Conservation (phyloP, 768 basidiomycete genomes). For the Suillus placidus region DNA sequence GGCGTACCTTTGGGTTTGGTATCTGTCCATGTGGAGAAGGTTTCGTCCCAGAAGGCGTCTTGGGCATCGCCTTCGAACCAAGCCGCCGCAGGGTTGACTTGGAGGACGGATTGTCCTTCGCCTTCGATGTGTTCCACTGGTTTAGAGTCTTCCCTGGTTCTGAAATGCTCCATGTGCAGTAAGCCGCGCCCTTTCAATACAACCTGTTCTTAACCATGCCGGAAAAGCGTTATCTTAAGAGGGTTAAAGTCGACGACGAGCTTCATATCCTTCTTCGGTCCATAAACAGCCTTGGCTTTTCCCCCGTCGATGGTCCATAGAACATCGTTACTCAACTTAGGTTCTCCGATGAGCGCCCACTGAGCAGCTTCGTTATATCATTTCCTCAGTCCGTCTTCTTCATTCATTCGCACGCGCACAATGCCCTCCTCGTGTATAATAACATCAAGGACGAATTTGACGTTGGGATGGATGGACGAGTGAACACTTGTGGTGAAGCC, state of each 20-base stretch:
- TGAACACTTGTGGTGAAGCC: conserved; percentile 75
- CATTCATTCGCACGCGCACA: conserved; percentile 91
- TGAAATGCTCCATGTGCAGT: conserved; percentile 98
- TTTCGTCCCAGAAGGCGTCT: conserved; percentile 89
- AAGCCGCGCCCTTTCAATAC: conserved; percentile 88
- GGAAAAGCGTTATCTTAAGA: conserved; percentile 69
- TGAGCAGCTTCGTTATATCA: conserved; percentile 90
- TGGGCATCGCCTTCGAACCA: conserved; percentile 93
- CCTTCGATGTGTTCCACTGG: conserved; percentile 39
- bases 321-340: conserved; percentile 58
- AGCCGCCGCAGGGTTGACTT: conserved; percentile 50
- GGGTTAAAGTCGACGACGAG: conserved; percentile 76
- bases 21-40: conserved; percentile 85
- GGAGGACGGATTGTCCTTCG: conserved; percentile 52
- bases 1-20: conserved; percentile 89
- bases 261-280: conserved; percentile 61
- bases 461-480: conserved; percentile 80
- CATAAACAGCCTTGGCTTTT: conserved; percentile 66
- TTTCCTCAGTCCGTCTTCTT: conserved; percentile 74
- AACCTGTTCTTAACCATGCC: conserved; percentile 80
- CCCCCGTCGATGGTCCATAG: conserved; percentile 69
- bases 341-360: conserved; percentile 85
- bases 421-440: conserved; percentile 88
- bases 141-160: conserved; percentile 53
- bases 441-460: conserved; percentile 81